Evolutionary conservation across 306 rosid species (phyloP).

Genomic region (Cucurbita argyrosperma): DNA sequence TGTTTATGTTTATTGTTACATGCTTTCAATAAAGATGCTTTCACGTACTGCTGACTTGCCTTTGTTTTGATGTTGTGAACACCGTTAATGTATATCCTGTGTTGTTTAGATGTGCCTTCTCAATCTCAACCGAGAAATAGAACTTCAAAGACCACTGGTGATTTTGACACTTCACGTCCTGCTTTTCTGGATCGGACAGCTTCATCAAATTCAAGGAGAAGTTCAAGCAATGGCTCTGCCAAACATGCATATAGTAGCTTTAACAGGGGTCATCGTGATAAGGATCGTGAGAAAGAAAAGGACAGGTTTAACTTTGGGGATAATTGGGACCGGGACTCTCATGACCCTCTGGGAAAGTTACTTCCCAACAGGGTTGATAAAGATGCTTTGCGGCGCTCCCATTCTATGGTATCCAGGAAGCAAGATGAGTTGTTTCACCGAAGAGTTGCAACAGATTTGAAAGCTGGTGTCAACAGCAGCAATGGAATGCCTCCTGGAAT

Average conservation of each 20-base stretch:
- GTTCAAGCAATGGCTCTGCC: constrained; percentile 66
- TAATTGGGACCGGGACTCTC: constrained; percentile 60
- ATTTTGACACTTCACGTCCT: constrained; percentile 65
- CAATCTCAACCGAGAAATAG: constrained; percentile 46
- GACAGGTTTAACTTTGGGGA: constrained; percentile 56
- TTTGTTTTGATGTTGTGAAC: not conserved
- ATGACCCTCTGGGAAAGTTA: constrained; percentile 55
- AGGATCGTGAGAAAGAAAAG: constrained; percentile 91
- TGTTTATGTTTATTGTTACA: not conserved
- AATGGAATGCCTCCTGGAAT: constrained; percentile 50
- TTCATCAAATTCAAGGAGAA: constrained; percentile 67
- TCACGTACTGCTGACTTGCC: not conserved
- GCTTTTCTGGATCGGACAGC: constrained; percentile 67
- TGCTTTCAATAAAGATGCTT: not conserved
- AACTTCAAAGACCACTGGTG: constrained; percentile 41
- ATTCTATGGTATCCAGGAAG: constrained; percentile 74
- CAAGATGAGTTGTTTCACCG: constrained; percentile 39
- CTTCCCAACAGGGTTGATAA: constrained; percentile 57
- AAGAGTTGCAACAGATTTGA: constrained; percentile 38
- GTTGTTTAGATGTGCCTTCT: constrained; percentile 42
- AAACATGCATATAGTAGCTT: constrained; percentile 95
- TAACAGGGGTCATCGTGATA: constrained; percentile 82
- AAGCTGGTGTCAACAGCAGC: constrained; percentile 29
- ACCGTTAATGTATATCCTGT: constrained; percentile 1
- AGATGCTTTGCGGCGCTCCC: constrained; percentile 66